These are phyloP conservation scores for Colletotrichum simmondsii DNA, from an alignment of 2,329 filamentous ascomycete genomes.

Conservation along the genomic window DNA sequence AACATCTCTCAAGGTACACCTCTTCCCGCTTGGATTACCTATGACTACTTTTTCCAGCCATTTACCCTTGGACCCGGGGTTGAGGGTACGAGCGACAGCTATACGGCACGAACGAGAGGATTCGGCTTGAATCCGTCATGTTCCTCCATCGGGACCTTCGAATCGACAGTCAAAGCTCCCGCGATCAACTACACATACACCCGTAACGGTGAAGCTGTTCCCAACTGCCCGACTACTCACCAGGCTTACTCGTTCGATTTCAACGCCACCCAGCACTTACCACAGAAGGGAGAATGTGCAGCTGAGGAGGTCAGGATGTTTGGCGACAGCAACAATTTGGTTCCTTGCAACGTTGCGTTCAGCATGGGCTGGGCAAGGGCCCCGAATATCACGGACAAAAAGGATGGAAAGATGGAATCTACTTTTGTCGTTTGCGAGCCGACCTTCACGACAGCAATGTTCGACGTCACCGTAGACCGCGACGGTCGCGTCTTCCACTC, in stretches of 20 bases:
- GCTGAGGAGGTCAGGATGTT: neutral
- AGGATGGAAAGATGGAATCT: conserved; percentile 27
- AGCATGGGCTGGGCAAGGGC: conserved; percentile 40
- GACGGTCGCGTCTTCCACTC: conserved; percentile 40
- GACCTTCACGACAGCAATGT: conserved; percentile 43
- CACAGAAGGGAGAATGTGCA: neutral
- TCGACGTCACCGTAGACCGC: conserved; percentile 45
- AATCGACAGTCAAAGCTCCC: neutral
- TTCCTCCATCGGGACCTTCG: neutral
- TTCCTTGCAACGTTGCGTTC: conserved; percentile 33
- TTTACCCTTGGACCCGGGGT: conserved; percentile 38
- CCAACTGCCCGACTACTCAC: neutral
- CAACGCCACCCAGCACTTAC: neutral
- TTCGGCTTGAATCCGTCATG: conserved; percentile 38
- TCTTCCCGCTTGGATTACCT: conserved; percentile 62
- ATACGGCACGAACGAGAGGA: conserved; percentile 39
- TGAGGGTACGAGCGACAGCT: neutral
- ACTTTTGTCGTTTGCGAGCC: conserved; percentile 41
- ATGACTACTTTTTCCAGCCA: conserved; percentile 58
- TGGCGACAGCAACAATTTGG: neutral
- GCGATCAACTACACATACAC: neutral
- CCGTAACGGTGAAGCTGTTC: neutral
- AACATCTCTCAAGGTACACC: conserved; percentile 56
- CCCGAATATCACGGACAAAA: neutral
- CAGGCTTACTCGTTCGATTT: too few species aligned